Conservation (phyloP, 768 basidiomycete species). For the Boletus eberwhitei region DNA sequence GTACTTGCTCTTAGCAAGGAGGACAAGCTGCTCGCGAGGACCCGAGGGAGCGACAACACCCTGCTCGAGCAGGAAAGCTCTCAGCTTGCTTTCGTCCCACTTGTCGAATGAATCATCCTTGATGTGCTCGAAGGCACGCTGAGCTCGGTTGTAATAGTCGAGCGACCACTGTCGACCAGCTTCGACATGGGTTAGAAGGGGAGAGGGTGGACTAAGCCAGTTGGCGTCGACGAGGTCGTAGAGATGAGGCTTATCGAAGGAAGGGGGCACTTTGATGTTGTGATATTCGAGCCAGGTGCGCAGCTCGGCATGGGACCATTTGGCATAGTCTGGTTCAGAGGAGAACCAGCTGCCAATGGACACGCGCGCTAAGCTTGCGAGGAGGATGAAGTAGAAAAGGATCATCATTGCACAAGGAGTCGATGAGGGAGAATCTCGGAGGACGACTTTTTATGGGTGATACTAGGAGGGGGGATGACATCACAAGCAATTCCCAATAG, state of each 20-base stretch:
- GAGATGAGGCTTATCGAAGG: constrained; percentile 39
- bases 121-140: constrained; percentile 56
- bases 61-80: constrained; percentile 82
- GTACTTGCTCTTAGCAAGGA: constrained; percentile 73
- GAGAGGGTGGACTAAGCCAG: constrained; percentile 40
- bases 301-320: constrained; percentile 66
- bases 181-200: constrained; percentile 35
- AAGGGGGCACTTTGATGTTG: constrained; percentile 51
- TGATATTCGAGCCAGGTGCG: constrained; percentile 68
- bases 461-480: constrained; percentile 30
- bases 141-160: constrained; percentile 62
- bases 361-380: constrained; percentile 40
- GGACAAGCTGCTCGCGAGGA: constrained; percentile 72
- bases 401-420: constrained; percentile 7
- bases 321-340: constrained; percentile 35
- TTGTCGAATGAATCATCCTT: constrained; percentile 64
- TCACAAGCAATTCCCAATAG: constrained; percentile 15
- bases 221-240: constrained; percentile 56
- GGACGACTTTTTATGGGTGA: neutral
- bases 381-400: constrained; percentile 26
- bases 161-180: constrained; percentile 47
- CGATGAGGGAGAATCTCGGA: neutral
- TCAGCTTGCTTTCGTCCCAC: constrained; percentile 83
- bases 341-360: constrained; percentile 56
- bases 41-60: constrained; percentile 82